phyloP scores from a whole-genome alignment of 2,329 filamentous ascomycete species.

The Colletotrichum sublineola region DNA sequence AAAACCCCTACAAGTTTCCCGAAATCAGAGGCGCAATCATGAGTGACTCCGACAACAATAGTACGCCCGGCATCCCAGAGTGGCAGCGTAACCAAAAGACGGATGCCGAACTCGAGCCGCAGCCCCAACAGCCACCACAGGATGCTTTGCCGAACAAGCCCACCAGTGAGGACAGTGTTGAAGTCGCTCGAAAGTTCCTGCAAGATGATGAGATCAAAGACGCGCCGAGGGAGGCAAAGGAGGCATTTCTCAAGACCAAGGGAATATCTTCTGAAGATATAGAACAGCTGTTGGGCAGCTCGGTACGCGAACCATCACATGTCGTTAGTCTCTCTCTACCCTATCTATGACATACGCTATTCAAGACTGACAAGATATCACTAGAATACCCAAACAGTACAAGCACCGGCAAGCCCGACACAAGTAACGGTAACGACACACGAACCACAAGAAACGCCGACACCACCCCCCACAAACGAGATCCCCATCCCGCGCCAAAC shows the following conservation, averaged over 20 bases:
- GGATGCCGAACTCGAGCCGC: conserved; percentile 19
- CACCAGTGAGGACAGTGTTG: conserved; percentile 52
- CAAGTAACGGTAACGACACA: conserved; percentile 19
- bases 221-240: conserved; percentile 79
- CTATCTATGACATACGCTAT: background rate
- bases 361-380: background rate
- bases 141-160: conserved; percentile 28
- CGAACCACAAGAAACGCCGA: conserved; percentile 23
- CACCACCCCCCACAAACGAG: conserved; percentile 25
- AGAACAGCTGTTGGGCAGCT: conserved; percentile 68
- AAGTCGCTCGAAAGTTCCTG: conserved; percentile 82
- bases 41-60: conserved; percentile 50
- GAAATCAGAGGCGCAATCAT: conserved; percentile 42
- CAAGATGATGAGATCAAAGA: conserved; percentile 79
- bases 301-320: conserved; percentile 39
- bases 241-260: conserved; percentile 82
- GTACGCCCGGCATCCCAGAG: conserved; percentile 47
- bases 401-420: conserved; percentile 1
- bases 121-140: conserved; percentile 26
- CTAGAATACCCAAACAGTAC: conserved; percentile 15
- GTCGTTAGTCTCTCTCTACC: conserved; percentile 1
- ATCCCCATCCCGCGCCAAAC: conserved; percentile 42
- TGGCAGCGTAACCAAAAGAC: conserved; percentile 49
- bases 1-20: background rate
- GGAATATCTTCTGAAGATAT: conserved; percentile 78